Base-by-base conservation (phyloP, 2,329 filamentous ascomycete genomes). In the Xylaria polymorpha region DNA sequence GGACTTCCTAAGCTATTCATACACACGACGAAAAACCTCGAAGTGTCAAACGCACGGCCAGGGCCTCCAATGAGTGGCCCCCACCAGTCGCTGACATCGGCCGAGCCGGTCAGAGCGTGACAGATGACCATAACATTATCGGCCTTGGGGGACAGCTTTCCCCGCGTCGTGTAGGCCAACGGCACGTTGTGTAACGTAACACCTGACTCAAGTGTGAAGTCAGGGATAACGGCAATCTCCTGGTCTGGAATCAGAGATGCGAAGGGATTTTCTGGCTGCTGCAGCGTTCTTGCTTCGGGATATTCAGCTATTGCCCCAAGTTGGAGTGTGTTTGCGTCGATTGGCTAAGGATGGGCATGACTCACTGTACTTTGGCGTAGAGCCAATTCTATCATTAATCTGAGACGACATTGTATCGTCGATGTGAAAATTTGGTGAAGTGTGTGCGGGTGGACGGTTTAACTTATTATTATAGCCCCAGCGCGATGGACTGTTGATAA, bases 151-250 rank as follows among this genome's bases (percentile, higher is more conserved):
- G 87, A 87, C 70, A 92, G 83, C 71, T 85, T 86, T 71, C 90
- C 90, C 57, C 88, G 83, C 25, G 87, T 90, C 55, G 88, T 92
- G 79, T 91, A 92, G 50, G 90, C 90, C 61, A 92, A 84, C 1
- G 90, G 90, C 18, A 91, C 85, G 88, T 98, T 96, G 74, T 87
- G 83, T 22, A 99, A 86, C 0, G 88, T 91, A 29, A 92, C 93
- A 58, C 96, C 96, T 1, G 94, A 98, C 81, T 99, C 96, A 73
- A 99, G 92, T 9, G 92, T 94, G 80, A 98, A 97, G 32, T 91
- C 90, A 1, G 96, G 95, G 64, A 99, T 88, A 69, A 96, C 88
- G 66, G 92, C 94, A 77, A 97, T 92, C 63, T 91, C 87, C 82
- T 98, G 96, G 76, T 97, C 91, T 61, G 94, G 91, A 61, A 99